Evolutionary conservation across 805 yeast genomes (phyloP).

Genomic region (Ogataea corticis): DNA sequence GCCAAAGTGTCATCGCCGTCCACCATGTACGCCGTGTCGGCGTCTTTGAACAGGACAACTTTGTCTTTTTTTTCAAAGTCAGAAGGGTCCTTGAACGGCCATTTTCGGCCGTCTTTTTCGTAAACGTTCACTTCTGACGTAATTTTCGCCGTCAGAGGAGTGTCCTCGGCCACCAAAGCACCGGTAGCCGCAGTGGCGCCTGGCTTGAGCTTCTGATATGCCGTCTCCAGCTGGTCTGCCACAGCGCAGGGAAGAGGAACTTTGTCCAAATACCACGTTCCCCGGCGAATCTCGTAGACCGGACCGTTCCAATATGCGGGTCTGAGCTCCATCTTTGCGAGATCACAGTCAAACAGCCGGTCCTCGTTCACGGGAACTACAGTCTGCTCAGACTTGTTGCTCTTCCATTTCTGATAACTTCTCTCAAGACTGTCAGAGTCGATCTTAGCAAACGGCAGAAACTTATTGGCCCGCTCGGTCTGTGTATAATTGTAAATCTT

Average conservation of each 20-base stretch:
- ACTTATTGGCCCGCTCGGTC: constrained; percentile 53
- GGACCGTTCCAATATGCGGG: constrained; percentile 94
- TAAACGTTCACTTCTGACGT: constrained; percentile 27
- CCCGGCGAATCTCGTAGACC: constrained; percentile 75
- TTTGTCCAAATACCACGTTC: constrained; percentile 75
- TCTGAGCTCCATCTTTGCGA: constrained; percentile 49
- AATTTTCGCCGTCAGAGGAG: constrained; percentile 12
- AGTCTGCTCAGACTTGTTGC: too few relatives aligned
- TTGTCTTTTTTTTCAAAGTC: constrained; percentile 30
- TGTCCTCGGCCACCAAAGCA: background rate
- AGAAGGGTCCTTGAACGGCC: constrained; percentile 29
- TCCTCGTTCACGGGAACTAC: constrained; percentile 76
- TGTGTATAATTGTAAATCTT: constrained; percentile 54
- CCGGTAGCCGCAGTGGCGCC: too few relatives aligned
- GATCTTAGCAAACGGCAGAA: constrained; percentile 60
- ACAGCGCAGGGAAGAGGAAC: constrained; percentile 52
- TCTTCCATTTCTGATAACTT: constrained; percentile 35
- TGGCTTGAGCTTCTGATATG: constrained; percentile 41
- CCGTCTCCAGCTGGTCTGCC: constrained; percentile 60
- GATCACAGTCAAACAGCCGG: constrained; percentile 69
- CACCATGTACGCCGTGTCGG: constrained; percentile 24
- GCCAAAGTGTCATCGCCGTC: constrained; percentile 31
- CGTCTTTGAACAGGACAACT: constrained; percentile 29
- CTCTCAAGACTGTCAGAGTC: constrained; percentile 67
- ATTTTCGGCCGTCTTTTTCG: constrained; percentile 33